These are phyloP conservation scores for Cantharellus cinnabarinus DNA, from an alignment of 768 basidiomycete species.

Conservation along the genomic window DNA sequence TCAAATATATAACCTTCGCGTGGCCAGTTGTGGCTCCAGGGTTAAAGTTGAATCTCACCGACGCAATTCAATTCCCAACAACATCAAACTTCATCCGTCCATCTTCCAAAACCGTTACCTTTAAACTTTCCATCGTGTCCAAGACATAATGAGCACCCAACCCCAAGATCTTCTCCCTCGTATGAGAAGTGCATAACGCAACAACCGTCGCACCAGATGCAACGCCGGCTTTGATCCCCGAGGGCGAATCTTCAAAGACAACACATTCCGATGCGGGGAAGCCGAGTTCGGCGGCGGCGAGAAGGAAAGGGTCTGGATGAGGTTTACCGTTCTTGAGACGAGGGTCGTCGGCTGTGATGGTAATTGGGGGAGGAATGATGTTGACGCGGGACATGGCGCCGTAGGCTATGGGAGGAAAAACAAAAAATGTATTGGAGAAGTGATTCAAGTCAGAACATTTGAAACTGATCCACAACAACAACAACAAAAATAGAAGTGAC, in stretches of 20 bases:
- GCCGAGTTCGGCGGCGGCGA: slow-evolving; percentile 44
- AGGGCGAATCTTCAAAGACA: slow-evolving; percentile 79
- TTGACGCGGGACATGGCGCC: slow-evolving; percentile 55
- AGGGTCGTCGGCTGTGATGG: slow-evolving; percentile 59
- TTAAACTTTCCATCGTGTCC: slow-evolving; percentile 7
- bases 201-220: slow-evolving; percentile 59
- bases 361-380: slow-evolving; percentile 43
- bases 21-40: too few relatives aligned
- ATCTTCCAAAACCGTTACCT: not conserved
- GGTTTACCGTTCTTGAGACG: slow-evolving; percentile 62
- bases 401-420: slow-evolving; percentile 21
- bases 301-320: slow-evolving; percentile 67
- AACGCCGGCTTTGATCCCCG: slow-evolving; percentile 54
- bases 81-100: not conserved
- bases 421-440: not conserved
- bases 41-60: too few relatives aligned
- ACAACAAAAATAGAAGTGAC: not conserved
- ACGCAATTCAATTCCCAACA: not conserved
- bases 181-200: slow-evolving; percentile 69
- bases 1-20: too few relatives aligned
- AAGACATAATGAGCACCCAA: slow-evolving; percentile 47
- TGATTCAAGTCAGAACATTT: not conserved
- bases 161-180: slow-evolving; percentile 31
- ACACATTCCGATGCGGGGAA: slow-evolving; percentile 35
- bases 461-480: not conserved